phyloP scores from a whole-genome alignment of 1,139 yeast genomes.

The Protomyces pachydermus region DNA sequence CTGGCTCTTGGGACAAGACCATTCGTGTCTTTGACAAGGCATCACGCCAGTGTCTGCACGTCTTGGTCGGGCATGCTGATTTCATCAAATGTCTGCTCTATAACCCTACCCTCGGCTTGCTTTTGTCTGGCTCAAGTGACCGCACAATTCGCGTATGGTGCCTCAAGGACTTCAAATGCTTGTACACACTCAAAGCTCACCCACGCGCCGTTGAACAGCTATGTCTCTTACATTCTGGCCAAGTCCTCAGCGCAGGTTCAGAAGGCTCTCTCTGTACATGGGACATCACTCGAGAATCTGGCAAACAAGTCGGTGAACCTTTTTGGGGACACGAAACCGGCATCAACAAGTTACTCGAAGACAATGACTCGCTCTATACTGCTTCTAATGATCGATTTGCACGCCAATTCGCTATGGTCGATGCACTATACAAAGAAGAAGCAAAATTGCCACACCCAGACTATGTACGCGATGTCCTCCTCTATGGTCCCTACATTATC shows the following conservation, averaged over 20 bases:
- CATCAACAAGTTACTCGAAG: constrained; percentile 10
- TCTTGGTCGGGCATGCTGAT: constrained; percentile 20
- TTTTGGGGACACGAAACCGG: constrained; percentile 20
- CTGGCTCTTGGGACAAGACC: constrained; percentile 28
- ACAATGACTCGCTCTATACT: constrained; percentile 10
- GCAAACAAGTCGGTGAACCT: constrained; percentile 8
- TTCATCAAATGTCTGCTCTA: constrained; percentile 23
- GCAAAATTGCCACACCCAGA: constrained; percentile 24
- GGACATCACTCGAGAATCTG: constrained; percentile 7
- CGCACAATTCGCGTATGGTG: constrained; percentile 22
- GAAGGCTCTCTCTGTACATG: constrained; percentile 19
- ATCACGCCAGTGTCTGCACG: constrained; percentile 1
- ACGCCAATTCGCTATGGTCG: not conserved
- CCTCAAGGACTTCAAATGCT: not conserved
- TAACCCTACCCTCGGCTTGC: constrained; percentile 12
- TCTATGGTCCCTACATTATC: constrained; percentile 1
- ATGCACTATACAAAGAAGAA: not conserved
- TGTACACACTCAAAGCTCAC: constrained; percentile 21
- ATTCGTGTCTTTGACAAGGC: constrained; percentile 12
- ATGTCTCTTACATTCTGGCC: not conserved
- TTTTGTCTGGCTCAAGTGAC: constrained; percentile 24
- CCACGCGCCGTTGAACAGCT: constrained; percentile 27
- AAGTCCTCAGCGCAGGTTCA: constrained; percentile 12
- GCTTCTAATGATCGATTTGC: constrained; percentile 26
- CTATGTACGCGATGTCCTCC: constrained; percentile 20